Conservation (phyloP, 176 grass and related monocot species). For the Oryza australiensis region DNA sequence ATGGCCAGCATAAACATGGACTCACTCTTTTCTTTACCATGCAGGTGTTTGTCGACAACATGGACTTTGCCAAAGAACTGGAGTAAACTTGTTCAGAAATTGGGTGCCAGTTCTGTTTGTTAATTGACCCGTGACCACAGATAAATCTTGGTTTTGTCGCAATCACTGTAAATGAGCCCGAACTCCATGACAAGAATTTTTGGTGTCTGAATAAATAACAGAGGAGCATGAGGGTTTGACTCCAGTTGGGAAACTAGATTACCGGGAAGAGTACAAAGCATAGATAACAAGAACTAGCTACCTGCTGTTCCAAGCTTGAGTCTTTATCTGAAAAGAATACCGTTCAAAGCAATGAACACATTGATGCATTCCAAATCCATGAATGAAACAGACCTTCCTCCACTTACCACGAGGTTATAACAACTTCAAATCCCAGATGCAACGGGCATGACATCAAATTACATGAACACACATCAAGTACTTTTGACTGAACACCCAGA, state of each 20-base stretch:
- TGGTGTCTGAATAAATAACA: not conserved
- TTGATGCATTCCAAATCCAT: not conserved
- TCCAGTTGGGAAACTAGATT: not conserved
- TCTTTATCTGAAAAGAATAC: not conserved
- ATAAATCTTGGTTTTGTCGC: too few relatives aligned
- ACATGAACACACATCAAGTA: not conserved
- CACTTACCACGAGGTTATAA: not conserved
- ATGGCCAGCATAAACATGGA: not conserved
- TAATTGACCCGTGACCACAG: not conserved
- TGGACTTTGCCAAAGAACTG: slow-evolving; percentile 73
- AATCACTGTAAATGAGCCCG: not conserved
- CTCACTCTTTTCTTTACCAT: not conserved
- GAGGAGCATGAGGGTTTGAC: not conserved
- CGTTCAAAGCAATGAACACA: not conserved
- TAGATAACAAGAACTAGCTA: not conserved
- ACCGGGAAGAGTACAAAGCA: not conserved
- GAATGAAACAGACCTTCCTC: not conserved
- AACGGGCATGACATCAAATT: not conserved
- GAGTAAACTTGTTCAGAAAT: slow-evolving; percentile 30
- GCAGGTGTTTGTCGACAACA: slow-evolving; percentile 82
- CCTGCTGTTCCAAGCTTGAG: not conserved
- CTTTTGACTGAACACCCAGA: not conserved
- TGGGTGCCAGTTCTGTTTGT: not conserved
- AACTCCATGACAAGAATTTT: too few relatives aligned
- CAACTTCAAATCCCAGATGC: not conserved